Conservation (phyloP, 2,329 filamentous ascomycete species). For the Bimuria novae-zelandiae region DNA sequence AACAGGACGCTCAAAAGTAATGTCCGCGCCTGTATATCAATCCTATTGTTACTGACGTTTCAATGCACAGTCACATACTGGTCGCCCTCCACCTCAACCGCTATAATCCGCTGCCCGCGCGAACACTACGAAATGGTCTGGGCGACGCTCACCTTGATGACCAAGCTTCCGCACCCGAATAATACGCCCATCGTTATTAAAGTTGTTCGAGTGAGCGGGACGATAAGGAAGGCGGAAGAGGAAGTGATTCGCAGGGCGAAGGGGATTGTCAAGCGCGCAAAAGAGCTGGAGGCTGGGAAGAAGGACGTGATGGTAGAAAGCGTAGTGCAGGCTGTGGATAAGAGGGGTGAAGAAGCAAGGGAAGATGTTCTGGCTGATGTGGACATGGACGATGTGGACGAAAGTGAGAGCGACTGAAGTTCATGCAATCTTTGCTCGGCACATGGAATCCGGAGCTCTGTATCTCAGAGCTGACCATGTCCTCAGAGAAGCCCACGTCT, state of each 20-base stretch:
- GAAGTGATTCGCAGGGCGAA: conserved; percentile 82
- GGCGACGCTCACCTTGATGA: conserved; percentile 84
- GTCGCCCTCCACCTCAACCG: conserved; percentile 88
- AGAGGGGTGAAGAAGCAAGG: conserved; percentile 22
- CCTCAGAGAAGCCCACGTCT: too few relatives aligned
- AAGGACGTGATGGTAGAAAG: conserved; percentile 22
- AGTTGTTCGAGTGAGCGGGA: conserved; percentile 87
- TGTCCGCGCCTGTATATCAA: not conserved
- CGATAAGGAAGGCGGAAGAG: conserved; percentile 88
- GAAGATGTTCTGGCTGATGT: conserved; percentile 20
- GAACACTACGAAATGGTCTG: conserved; percentile 86
- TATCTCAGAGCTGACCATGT: too few relatives aligned
- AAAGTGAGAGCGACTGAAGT: conserved; percentile 14
- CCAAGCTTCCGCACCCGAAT: conserved; percentile 65
- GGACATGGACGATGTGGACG: conserved; percentile 18
- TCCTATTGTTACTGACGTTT: conserved; percentile 3
- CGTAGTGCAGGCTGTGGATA: conserved; percentile 30
- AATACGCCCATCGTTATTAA: conserved; percentile 74
- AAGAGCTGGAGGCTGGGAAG: conserved; percentile 47
- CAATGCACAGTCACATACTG: conserved; percentile 80
- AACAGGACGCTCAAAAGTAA: conserved; percentile 71
- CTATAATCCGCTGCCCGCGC: conserved; percentile 83
- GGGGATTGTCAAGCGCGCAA: conserved; percentile 69
- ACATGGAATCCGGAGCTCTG: too few relatives aligned
- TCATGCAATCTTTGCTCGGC: too few relatives aligned